A percentile compares a stretch with the other conserved stretches of the same genome.
These are phyloP conservation scores for Babesia gibsoni DNA, from an alignment of 169 alveolate species.

Conservation along the genomic window DNA sequence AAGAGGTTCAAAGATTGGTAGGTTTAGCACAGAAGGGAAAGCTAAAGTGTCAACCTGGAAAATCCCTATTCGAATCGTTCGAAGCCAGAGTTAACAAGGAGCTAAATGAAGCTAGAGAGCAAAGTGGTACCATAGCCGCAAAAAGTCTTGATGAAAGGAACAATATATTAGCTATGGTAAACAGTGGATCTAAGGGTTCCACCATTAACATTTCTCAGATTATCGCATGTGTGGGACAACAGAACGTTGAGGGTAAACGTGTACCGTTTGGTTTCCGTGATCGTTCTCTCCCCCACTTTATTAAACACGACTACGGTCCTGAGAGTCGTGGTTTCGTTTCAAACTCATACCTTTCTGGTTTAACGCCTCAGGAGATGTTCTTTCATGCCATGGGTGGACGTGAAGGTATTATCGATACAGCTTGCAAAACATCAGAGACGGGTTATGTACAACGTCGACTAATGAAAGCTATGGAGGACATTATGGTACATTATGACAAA, in stretches of 20 bases:
- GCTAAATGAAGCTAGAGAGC: slow-evolving; percentile 95
- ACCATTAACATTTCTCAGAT: slow-evolving; percentile 96
- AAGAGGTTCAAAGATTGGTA: slow-evolving; percentile 81
- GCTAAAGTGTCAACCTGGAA: slow-evolving; percentile 98
- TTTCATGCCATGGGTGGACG: slow-evolving; percentile 99
- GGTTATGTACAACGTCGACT: slow-evolving; percentile 99
- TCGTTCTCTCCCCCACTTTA: slow-evolving; percentile 98
- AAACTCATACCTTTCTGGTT: slow-evolving; percentile 94
- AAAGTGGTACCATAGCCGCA: slow-evolving; percentile 87
- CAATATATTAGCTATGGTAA: slow-evolving; percentile 97
- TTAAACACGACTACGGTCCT: slow-evolving; percentile 99
- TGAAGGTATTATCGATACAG: slow-evolving; percentile 99
- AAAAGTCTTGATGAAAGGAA: slow-evolving; percentile 90
- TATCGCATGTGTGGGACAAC: slow-evolving; percentile 99
- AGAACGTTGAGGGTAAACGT: slow-evolving; percentile 99
- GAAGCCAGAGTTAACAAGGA: slow-evolving; percentile 95
- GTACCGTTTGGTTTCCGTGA: slow-evolving; percentile 97
- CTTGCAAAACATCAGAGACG: slow-evolving; percentile 99
- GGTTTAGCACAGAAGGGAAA: slow-evolving; percentile 92
- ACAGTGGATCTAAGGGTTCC: slow-evolving; percentile 96
- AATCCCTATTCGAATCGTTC: slow-evolving; percentile 95
- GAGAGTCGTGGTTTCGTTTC: slow-evolving; percentile 99
- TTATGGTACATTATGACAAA: slow-evolving; percentile 98
- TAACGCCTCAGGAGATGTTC: slow-evolving; percentile 98
- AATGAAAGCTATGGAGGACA: slow-evolving; percentile 99